These are phyloP conservation scores for Xenoacremonium recifei DNA, from an alignment of 2,329 filamentous ascomycete species.

Conservation along the genomic window DNA sequence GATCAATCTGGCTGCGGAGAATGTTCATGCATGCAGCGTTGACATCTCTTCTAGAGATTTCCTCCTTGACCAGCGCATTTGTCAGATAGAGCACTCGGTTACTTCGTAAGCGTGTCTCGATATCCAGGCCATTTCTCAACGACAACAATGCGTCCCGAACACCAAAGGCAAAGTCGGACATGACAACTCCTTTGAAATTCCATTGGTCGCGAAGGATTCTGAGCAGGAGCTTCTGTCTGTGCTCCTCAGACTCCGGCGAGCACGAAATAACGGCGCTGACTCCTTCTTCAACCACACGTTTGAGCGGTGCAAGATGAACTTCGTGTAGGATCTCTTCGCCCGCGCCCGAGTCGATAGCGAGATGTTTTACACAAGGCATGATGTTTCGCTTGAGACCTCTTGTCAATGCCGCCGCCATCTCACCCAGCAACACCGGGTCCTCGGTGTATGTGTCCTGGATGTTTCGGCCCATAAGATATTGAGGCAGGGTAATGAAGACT, in stretches of 20 bases:
- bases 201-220: slow-evolving; percentile 17
- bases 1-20: slow-evolving; percentile 8
- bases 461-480: slow-evolving; percentile 22
- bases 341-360: slow-evolving; percentile 23
- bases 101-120: slow-evolving; percentile 19
- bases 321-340: slow-evolving; percentile 17
- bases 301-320: slow-evolving; percentile 19
- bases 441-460: slow-evolving; percentile 23
- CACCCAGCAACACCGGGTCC: slow-evolving; percentile 18
- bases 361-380: slow-evolving; percentile 24
- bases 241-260: slow-evolving; percentile 15
- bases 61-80: slow-evolving; percentile 1
- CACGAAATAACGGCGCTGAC: slow-evolving; percentile 18
- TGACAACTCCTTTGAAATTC: slow-evolving; percentile 15
- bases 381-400: slow-evolving; percentile 17
- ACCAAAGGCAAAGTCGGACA: slow-evolving; percentile 19
- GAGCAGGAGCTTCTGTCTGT: slow-evolving; percentile 13
- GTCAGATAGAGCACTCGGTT: slow-evolving; percentile 4
- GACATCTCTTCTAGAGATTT: slow-evolving; percentile 4
- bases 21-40: slow-evolving; percentile 8
- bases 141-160: slow-evolving; percentile 12
- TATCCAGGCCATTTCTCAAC: slow-evolving; percentile 17
- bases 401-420: slow-evolving; percentile 15
- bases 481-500: slow-evolving; percentile 20
- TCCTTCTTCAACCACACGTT: slow-evolving; percentile 13